These are phyloP conservation scores for Saccharomyces hybrid DNA, from an alignment of 1,139 yeast species.

Conservation along the genomic window DNA sequence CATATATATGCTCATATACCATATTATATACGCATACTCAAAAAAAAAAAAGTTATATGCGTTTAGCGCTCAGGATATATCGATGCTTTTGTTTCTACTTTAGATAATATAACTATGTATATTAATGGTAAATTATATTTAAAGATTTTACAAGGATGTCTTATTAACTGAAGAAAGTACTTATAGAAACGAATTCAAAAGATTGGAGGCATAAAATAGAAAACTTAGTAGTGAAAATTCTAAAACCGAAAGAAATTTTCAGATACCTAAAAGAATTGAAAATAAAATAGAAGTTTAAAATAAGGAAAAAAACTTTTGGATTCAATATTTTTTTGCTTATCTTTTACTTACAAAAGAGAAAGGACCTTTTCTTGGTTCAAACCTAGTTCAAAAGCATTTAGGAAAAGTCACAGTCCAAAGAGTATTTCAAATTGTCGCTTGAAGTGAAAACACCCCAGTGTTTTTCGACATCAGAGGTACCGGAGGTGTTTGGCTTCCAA, in stretches of 20 bases:
- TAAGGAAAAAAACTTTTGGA: background rate
- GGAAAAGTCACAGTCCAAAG: constrained; percentile 48
- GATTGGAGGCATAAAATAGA: background rate
- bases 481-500: constrained; percentile 90
- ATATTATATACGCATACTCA: background rate
- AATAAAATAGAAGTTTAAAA: background rate
- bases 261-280: background rate
- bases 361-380: background rate
- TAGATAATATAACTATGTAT: background rate
- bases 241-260: background rate
- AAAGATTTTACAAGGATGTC: background rate
- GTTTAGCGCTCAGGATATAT: no score
- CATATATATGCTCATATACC: background rate
- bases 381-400: background rate
- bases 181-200: background rate
- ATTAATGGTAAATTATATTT: background rate
- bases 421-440: constrained; percentile 49
- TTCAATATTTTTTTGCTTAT: no score
- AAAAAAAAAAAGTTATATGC: background rate
- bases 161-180: background rate
- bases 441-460: constrained; percentile 86
- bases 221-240: background rate
- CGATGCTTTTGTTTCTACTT: no score
- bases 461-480: constrained; percentile 77
- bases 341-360: background rate